A percentile compares a stretch with the other conserved stretches of the same genome.
Evolutionary conservation across 306 rosid species (phyloP).

Genomic region (Vigna mungo): DNA sequence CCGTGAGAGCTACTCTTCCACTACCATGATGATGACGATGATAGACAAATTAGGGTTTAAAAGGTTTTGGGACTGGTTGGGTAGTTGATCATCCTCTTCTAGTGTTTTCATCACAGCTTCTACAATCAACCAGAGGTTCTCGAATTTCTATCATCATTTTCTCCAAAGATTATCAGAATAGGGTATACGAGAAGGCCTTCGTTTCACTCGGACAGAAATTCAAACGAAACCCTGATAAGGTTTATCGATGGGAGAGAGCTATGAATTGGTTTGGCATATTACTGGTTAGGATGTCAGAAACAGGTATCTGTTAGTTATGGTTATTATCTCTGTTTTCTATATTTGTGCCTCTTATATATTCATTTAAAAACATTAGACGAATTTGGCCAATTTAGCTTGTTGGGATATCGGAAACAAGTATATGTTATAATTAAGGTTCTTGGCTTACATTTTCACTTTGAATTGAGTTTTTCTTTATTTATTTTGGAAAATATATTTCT

Average conservation of each 20-base stretch:
- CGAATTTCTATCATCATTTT: too few species aligned
- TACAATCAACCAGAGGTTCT: slow-evolving; percentile 7
- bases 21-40: too few species aligned
- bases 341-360: too few species aligned
- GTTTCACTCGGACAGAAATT: neutral
- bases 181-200: neutral
- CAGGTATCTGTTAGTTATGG: neutral
- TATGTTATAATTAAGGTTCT: neutral
- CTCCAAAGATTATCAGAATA: neutral
- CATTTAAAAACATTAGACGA: too few species aligned
- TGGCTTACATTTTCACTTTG: neutral
- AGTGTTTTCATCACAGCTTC: too few species aligned
- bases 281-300: slow-evolving; percentile 33
- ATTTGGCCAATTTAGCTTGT: neutral
- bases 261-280: neutral
- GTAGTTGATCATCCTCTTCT: too few species aligned
- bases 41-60: too few species aligned
- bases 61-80: too few species aligned
- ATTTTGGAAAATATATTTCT: too few species aligned
- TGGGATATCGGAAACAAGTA: slow-evolving; percentile 39
- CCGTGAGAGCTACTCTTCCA: too few species aligned
- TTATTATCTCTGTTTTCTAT: too few species aligned
- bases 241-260: slow-evolving; percentile 1
- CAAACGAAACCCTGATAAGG: neutral
- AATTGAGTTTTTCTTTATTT: too few species aligned